These are phyloP conservation scores for Magnaporthiopsis incrustans DNA, from an alignment of 2,329 filamentous ascomycete genomes.

Conservation along the genomic window DNA sequence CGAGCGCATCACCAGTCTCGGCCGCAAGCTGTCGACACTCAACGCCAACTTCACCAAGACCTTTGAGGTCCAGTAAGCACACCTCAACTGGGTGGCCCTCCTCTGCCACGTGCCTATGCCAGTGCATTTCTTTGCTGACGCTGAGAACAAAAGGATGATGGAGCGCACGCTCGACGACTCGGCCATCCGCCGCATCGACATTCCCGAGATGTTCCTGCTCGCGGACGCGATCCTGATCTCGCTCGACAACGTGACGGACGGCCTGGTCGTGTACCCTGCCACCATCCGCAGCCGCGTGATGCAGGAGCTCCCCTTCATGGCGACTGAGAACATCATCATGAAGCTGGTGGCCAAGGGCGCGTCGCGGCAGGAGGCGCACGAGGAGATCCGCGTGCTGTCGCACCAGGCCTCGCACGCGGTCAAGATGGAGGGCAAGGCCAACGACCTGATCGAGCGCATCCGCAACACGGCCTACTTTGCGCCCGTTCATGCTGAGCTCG, in stretches of 20 bases:
- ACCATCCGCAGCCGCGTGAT: conserved; percentile 60
- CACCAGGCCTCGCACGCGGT: conserved; percentile 61
- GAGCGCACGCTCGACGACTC: conserved; percentile 73
- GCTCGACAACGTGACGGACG: conserved; percentile 58
- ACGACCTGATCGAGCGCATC: conserved; percentile 77
- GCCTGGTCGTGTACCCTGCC: conserved; percentile 69
- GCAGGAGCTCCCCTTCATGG: conserved; percentile 82
- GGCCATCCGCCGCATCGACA: conserved; percentile 58
- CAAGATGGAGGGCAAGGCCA: conserved; percentile 50
- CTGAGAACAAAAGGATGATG: conserved; percentile 36
- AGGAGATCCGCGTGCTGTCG: conserved; percentile 75
- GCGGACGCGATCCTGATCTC: conserved; percentile 59
- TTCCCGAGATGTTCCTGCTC: conserved; percentile 59
- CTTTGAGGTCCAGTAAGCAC: conserved; percentile 50
- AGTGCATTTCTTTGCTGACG: neutral
- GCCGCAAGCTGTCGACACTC: conserved; percentile 25
- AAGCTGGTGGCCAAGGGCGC: conserved; percentile 61
- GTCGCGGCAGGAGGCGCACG: conserved; percentile 75
- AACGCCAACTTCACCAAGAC: conserved; percentile 51
- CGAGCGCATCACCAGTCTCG: conserved; percentile 37
- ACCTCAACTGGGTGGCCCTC: conserved; percentile 5
- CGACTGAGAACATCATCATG: conserved; percentile 58
- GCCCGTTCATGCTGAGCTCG: conserved; percentile 55
- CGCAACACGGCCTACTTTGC: conserved; percentile 65
- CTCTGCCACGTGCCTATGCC: too few species aligned